Base-by-base conservation (phyloP, 768 basidiomycete genomes). In the Boletus rex-veris region DNA sequence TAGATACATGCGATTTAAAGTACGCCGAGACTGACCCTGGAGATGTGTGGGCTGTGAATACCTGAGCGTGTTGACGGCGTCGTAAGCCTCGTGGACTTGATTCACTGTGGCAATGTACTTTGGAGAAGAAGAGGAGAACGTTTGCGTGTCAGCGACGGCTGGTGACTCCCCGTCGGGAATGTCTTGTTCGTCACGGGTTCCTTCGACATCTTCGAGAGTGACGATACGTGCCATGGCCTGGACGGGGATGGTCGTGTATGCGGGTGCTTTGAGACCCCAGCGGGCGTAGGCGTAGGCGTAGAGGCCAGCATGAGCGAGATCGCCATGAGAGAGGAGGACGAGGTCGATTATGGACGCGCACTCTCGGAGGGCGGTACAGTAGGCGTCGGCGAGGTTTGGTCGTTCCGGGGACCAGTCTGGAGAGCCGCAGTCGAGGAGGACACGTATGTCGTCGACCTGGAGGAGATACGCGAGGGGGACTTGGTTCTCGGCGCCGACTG, bases 21-120 rank as follows among this genome's bases (percentile, higher is more conserved):
- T 30, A 51, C 31, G 30, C 37, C 31, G 42, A 58, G 51, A 69
- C 75, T 68, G 63, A 92, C 95, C 95, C 78, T 92, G 89, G 30
- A 99, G 79, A 73, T 96, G 94, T 6, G 92, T 90, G 4, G 96
- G 96, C 60, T 98, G 95, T 9, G 93, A 95, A 68, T 96, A 98
- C 50, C 95, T 82, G 59, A 98, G 80, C 2, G 93, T 90, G 63
- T 90, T 97, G 59, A 98, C 80, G 5, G 84, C 84, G 59, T 95
- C 90, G 68, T 98, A 98, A 4, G 96, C 92, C 54, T 93, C 91
- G 63, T 92, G 86, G 10, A 99, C 87, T 73, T 98, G 90, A 44
- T 86, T 83, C 4, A 80, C 72, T 14, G 89, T 92, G 6, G 92
- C 80, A 55, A 97, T 77, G 70, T 78, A 87, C 75, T 84, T 84